Percentiles rank a stretch among this genome's conserved stretches.
Conservation (phyloP, 768 basidiomycete species). For the Mycena olivaceomarginata region DNA sequence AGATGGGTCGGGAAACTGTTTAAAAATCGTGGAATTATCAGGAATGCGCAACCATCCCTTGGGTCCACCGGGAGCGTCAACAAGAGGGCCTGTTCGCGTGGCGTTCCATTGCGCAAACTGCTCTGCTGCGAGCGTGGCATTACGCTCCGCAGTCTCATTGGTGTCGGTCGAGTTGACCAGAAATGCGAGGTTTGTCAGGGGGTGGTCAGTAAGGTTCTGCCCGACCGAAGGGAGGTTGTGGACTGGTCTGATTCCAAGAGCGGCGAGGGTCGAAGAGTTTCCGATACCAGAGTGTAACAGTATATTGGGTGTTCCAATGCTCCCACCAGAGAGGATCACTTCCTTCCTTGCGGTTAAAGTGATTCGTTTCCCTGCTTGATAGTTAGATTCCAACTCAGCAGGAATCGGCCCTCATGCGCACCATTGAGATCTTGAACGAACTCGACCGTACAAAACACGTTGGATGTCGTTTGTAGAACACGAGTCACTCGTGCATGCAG, state of each 20-base stretch:
- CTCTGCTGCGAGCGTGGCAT: conserved; percentile 47
- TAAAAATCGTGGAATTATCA: conserved; percentile 45
- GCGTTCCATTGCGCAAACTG: conserved; percentile 53
- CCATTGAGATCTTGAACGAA: conserved; percentile 1
- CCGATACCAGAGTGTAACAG: not conserved
- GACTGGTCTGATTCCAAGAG: not conserved
- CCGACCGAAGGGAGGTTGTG: not conserved
- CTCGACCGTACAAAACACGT: not conserved
- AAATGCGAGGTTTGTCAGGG: conserved; percentile 47
- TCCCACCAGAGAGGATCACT: not conserved
- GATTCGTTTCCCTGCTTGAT: not conserved
- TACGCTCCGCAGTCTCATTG: conserved; percentile 49
- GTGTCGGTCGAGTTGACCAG: conserved; percentile 52
- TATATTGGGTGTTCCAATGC: not conserved
- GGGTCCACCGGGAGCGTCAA: conserved; percentile 45
- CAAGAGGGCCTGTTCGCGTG: conserved; percentile 54
- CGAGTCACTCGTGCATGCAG: not conserved
- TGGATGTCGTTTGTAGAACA: not conserved
- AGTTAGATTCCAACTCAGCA: no score
- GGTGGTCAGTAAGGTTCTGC: conserved; percentile 49
- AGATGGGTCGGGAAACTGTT: conserved; percentile 48
- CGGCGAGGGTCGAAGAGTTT: not conserved
- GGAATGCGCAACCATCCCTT: conserved; percentile 49
- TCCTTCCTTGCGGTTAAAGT: not conserved
- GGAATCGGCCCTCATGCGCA: not conserved